Base-by-base conservation (phyloP, 139 green algal genomes). In the Protoeuglena noctilucae region DNA sequence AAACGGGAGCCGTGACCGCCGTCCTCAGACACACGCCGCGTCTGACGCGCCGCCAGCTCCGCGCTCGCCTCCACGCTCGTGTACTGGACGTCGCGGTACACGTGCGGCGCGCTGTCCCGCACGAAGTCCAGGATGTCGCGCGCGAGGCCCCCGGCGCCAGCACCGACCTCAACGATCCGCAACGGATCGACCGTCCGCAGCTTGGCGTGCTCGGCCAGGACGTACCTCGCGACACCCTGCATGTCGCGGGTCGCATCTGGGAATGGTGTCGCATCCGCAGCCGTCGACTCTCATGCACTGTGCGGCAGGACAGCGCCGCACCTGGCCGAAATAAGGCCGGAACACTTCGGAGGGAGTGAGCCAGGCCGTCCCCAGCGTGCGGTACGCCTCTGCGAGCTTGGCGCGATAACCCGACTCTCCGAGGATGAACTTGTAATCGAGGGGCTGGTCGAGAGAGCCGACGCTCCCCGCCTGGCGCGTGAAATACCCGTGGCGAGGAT, bases 311-410 rank as follows among this genome's bases (percentile, higher is more conserved):
- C 31, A 4, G 28, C 27, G 23, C 27, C 52, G 16, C 57, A 73
- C 71, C 67, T 76, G 47, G 57, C 77, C 81, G 65, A 81, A 86
- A 64, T 78, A 75, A 14, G 84, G 84, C 2, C 60, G 64, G 60
- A 93, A 91, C 22, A 93, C 66, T 65, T 93, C 84, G 2, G 67
- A 73, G 3, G 84, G 84, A 1, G 84, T 92, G 39, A 93, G 57
- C 76, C 79, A 87, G 3, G 66, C 54, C 24, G n/a, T n/a, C n/a
- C n/a, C n/a, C 43, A 76, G 62, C 59, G 74, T 52, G 54, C 70
- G 53, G 67, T 82, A 77, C 17, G 66, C 51, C 39, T 69, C 53
- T 17, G 54, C 40, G 16, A 82, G 52, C 34, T 63, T 24, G 12
- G 58, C 41, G 19, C 64, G 55, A 58, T 68, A 82, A 39, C 78